A percentile compares a stretch with the other conserved stretches of the same genome.
Conservation (phyloP, 768 basidiomycete species). For the Pleurotus citrinopileatus region DNA sequence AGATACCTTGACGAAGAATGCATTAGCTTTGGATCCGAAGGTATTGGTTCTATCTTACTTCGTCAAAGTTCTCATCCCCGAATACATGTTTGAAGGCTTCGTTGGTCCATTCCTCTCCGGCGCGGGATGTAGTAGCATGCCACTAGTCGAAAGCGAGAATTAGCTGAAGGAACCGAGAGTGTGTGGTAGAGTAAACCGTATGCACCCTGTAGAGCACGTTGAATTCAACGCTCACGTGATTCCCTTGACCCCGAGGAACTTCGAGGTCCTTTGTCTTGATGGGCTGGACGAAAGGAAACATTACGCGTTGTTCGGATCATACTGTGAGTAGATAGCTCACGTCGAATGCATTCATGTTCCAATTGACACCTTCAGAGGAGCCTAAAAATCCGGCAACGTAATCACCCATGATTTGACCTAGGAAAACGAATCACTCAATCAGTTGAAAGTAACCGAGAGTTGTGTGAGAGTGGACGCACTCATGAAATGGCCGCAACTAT, state of each 20-base stretch:
- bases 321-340: constrained; percentile 37
- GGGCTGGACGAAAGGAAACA: constrained; percentile 17
- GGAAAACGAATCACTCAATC: constrained; percentile 5
- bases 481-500: constrained; percentile 49
- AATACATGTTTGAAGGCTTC: constrained; percentile 39
- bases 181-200: neutral
- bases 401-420: constrained; percentile 45
- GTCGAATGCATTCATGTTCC: constrained; percentile 51
- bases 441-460: neutral
- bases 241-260: constrained; percentile 54
- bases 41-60: constrained; percentile 19
- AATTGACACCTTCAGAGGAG: constrained; percentile 45
- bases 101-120: constrained; percentile 53
- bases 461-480: constrained; percentile 13
- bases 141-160: constrained; percentile 37
- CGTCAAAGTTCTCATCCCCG: constrained; percentile 30
- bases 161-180: neutral
- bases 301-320: neutral
- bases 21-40: neutral
- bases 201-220: constrained; percentile 43
- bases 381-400: constrained; percentile 60
- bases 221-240: constrained; percentile 69
- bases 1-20: constrained; percentile 16
- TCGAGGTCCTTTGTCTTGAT: constrained; percentile 32
- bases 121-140: constrained; percentile 51